Base-by-base conservation (phyloP, 768 basidiomycete species). In the Clavulina sp. region DNA sequence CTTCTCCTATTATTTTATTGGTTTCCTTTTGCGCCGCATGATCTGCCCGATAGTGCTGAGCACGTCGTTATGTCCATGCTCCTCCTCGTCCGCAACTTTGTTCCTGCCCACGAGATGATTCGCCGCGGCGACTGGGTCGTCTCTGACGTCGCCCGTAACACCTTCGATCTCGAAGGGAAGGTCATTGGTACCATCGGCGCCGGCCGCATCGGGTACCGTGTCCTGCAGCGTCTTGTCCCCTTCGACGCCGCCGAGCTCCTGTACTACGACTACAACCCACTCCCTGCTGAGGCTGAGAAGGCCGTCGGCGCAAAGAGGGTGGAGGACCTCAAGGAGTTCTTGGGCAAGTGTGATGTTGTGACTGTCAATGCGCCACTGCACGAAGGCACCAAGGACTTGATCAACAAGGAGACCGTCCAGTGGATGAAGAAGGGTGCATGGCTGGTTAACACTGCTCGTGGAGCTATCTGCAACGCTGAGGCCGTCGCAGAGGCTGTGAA, bases 361-460 rank as follows among this genome's bases (percentile, higher is more conserved):
- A 84, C 84, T n/a, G 75, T 91, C 65, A 88, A 88, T 70, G 81
- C 79, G 64, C 85, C 85, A 33, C 72, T 92, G 29, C 86, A 91
- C 69, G 86, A 89, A 62, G 78, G 78, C 26, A 89, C 88, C 36
- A 70, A 70, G 40, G 82, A 81, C 23, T 75, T 91, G 44, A 72
- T 91, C 61, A 84, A 88, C 69, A 72, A 74, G 36, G 84, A 89
- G 34, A 77, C 87, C 36, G 70, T 92, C 58, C 74, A 74, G 64
- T 82, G 85, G 68, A 82, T 92, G 75, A 93, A 93, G 74, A 81
- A 83, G 32, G 88, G 86, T 47, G 76, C 87, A 16, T 89, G 83
- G 82, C 76, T 92, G 60, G 81, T 93, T 61, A 93, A 93, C 75
- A 88, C 86, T 28, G 85, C 86, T 49, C 84, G 87, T 58, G 89